These are phyloP conservation scores for Diaporthe batatas DNA, from an alignment of 2,329 filamentous ascomycete species.

Conservation along the genomic window DNA sequence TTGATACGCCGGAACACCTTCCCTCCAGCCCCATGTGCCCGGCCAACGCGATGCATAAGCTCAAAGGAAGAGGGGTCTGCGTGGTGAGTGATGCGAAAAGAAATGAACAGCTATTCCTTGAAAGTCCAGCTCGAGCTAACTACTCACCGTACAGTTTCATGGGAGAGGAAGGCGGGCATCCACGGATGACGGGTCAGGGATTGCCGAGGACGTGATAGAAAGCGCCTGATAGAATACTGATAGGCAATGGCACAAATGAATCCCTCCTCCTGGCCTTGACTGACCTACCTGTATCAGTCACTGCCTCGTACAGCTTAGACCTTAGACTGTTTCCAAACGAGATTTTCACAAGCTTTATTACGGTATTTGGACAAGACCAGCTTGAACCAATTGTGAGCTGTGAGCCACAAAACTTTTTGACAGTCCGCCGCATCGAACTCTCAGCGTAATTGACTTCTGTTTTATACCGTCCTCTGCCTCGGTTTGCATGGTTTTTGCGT, in stretches of 20 bases:
- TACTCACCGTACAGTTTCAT: constrained; percentile 38
- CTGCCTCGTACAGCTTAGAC: not conserved
- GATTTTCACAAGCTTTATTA: too few relatives aligned
- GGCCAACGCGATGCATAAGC: constrained; percentile 58
- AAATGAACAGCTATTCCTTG: too few relatives aligned
- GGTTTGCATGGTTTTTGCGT: not conserved
- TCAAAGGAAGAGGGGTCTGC: constrained; percentile 62
- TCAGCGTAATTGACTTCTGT: not conserved
- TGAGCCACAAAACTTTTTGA: not conserved
- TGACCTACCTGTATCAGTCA: not conserved
- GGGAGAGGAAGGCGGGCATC: constrained; percentile 38
- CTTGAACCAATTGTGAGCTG: not conserved
- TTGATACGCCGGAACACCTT: constrained; percentile 65
- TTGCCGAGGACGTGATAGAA: not conserved
- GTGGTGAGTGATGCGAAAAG: constrained; percentile 49
- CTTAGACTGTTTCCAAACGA: too few relatives aligned
- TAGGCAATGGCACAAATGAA: too few relatives aligned
- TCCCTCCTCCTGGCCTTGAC: not conserved
- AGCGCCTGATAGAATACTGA: not conserved
- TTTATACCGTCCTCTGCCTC: too few relatives aligned
- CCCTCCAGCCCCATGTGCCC: constrained; percentile 66
- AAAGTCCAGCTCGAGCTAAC: not conserved
- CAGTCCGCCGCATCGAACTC: not conserved
- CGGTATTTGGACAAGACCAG: not conserved
- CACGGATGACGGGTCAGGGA: not conserved